Evolutionary conservation across 2,329 filamentous ascomycete genomes (phyloP), one percentile per base, ranked within the genome.

Genomic region (Helotiales sp.): DNA sequence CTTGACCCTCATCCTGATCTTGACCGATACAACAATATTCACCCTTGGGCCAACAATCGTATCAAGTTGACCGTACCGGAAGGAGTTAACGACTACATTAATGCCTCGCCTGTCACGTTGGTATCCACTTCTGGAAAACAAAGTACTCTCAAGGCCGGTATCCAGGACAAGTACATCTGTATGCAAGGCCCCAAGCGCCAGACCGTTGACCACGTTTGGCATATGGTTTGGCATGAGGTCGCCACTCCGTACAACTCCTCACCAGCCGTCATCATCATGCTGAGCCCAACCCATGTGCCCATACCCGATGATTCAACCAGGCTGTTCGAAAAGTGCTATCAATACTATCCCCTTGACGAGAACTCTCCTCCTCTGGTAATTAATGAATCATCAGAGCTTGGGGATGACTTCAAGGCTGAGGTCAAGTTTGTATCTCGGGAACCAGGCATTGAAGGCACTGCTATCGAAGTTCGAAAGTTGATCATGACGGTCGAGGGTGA

Each of bases 1-100:
- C 79, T 88, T 50, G 75, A 74, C 27, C 79, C 82, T 8, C 79
- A 84, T 62, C 79, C 78, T 58, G 72, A 75, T 33, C 82, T 93
- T 65, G 96, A 98, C 73, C 87, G 95, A 55, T 99, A 98, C 75
- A 73, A 80, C 54, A 96, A 98, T 70, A 91, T 99, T 62, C 88
- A 93, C 70, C 91, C 93, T 0, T 99, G 90, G 85, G 87, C 89
- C 61, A 86, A 90, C 70, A 96, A 96, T 69, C 86, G 95, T 34
- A 81, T 99, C 55, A 88, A 85, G 71, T 82, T 99, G 17, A 81
- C 83, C 36, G 93, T 97, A 1, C 87, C 90, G 1, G 81, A 88
- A 15, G 88, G 83, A 34, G 78, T 85, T 61, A 81, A 87, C 60
- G 87, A 93, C 73, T 95, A 93, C 71, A 89, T 93, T 74, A 95